Evolutionary conservation across 441 rosid genomes (phyloP).

Genomic region (Theobroma grandiflorum): DNA sequence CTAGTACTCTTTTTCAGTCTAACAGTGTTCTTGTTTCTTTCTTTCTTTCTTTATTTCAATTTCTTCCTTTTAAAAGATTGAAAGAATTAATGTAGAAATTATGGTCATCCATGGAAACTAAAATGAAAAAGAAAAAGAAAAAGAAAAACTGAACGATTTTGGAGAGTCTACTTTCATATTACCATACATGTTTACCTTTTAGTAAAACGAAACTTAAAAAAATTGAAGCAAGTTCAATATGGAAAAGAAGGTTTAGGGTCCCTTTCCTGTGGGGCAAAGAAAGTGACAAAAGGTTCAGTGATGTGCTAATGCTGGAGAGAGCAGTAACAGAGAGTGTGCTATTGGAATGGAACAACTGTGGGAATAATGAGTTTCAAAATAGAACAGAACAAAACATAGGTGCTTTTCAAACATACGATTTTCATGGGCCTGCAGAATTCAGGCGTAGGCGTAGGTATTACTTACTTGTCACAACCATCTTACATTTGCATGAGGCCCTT

Average conservation of each 20-base stretch:
- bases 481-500: neutral
- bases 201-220: neutral
- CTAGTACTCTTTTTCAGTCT: slow-evolving; percentile 3
- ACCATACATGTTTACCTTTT: neutral
- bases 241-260: neutral
- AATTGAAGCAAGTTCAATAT: neutral
- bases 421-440: slow-evolving; percentile 29
- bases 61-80: neutral
- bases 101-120: too few species aligned
- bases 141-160: neutral
- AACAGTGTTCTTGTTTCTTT: neutral
- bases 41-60: neutral
- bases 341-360: slow-evolving; percentile 23
- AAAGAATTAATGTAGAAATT: neutral
- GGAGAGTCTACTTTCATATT: neutral
- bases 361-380: slow-evolving; percentile 19
- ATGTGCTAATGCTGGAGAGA: neutral
- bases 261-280: neutral
- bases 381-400: neutral
- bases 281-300: neutral
- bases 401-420: slow-evolving; percentile 23
- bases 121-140: too few species aligned
- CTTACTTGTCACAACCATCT: slow-evolving; percentile 18
- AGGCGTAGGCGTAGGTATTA: slow-evolving; percentile 16
- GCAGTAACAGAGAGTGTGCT: neutral